Evolutionary conservation across 2,329 filamentous ascomycete genomes (phyloP).

Genomic region (Gaeumannomyces tritici): DNA sequence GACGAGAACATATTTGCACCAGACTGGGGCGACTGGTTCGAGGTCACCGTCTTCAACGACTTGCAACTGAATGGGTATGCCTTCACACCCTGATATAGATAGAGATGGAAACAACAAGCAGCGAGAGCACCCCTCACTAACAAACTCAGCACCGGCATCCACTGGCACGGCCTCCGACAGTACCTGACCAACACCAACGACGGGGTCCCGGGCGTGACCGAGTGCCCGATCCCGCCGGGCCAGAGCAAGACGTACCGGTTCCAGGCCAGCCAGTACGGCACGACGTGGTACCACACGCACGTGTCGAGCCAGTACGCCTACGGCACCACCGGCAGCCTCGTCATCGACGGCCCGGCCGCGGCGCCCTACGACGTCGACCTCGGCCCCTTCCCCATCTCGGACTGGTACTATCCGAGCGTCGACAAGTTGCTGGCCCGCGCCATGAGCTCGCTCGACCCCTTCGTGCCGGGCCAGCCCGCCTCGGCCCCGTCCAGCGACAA

Average conservation of each 20-base stretch:
- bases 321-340: conserved; percentile 38
- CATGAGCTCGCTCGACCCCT: conserved; percentile 16
- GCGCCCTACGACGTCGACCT: conserved; percentile 40
- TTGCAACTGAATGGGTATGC: conserved; percentile 32
- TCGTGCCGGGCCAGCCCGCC: conserved; percentile 8
- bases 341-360: conserved; percentile 32
- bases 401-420: conserved; percentile 34
- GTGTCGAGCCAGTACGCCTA: conserved; percentile 35
- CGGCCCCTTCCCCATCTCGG: conserved; percentile 37
- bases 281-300: conserved; percentile 37
- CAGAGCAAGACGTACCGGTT: conserved; percentile 23
- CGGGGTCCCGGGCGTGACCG: conserved; percentile 31
- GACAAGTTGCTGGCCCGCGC: conserved; percentile 16
- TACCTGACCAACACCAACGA: conserved; percentile 30
- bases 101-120: no score
- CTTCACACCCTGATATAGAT: no score
- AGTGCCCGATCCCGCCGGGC: conserved; percentile 29
- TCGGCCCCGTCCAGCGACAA: conserved; percentile 25
- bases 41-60: conserved; percentile 58
- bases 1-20: not conserved
- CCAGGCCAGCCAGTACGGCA: conserved; percentile 26
- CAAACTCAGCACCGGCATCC: conserved; percentile 19
- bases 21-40: conserved; percentile 38
- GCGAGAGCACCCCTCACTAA: no score
- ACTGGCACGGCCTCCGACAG: conserved; percentile 39